These are phyloP conservation scores for Fonsecaea nubica DNA, from an alignment of 2,329 filamentous ascomycete species.

Conservation along the genomic window DNA sequence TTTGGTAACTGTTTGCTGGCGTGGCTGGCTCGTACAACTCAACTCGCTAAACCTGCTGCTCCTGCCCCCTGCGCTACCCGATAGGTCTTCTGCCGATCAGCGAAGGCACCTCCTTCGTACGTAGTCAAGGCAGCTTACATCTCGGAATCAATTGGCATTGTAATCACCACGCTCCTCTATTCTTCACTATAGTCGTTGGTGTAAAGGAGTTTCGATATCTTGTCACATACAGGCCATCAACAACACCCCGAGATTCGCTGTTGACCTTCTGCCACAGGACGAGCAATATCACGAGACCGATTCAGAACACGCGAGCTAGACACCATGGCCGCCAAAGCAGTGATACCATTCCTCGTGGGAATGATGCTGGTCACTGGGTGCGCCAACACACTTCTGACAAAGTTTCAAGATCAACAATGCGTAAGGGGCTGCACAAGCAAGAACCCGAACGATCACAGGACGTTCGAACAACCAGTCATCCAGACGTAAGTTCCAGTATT, in stretches of 20 bases:
- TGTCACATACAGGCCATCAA: not conserved
- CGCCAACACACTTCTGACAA: conserved; percentile 95
- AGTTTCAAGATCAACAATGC: conserved; percentile 96
- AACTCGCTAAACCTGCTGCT: conserved; percentile 1
- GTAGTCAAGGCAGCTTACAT: not conserved
- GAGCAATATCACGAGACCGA: not conserved
- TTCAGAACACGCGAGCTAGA: conserved; percentile 8
- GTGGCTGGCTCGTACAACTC: not conserved
- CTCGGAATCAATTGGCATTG: not conserved
- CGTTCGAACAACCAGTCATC: conserved; percentile 93
- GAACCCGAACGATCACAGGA: conserved; percentile 68
- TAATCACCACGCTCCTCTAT: not conserved
- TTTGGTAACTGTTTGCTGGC: not conserved
- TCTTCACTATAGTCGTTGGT: not conserved
- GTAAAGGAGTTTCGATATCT: not conserved
- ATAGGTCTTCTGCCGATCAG: not conserved
- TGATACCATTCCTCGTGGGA: conserved; percentile 83
- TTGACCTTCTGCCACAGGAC: not conserved
- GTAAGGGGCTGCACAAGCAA: conserved; percentile 82
- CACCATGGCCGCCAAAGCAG: conserved; percentile 71
- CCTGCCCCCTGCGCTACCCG: not conserved
- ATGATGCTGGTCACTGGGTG: conserved; percentile 98
- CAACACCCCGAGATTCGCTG: not conserved
- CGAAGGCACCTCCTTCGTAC: not conserved
- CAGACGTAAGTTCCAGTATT: conserved; percentile 69